phyloP scores from a whole-genome alignment of 352 stramenopile genomes.

The Phytopythium delawarense region DNA sequence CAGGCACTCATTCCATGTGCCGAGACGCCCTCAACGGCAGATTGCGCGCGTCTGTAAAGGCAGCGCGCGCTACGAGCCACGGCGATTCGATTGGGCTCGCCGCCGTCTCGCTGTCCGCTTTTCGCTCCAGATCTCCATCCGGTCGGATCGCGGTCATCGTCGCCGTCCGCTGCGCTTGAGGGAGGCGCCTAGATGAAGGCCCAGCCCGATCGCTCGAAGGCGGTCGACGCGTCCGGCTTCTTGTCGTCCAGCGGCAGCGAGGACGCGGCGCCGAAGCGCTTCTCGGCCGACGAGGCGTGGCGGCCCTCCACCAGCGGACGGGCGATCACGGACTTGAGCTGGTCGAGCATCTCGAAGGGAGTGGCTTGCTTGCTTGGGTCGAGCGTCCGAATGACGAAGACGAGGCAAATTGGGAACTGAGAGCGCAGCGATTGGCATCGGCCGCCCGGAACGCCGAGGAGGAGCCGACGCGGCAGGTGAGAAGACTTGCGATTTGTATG shows the following conservation, averaged over 20 bases:
- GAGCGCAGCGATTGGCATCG: too few species aligned
- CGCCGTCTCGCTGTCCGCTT: not conserved
- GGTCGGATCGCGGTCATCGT: not conserved
- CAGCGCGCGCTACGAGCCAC: not conserved
- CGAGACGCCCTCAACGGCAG: not conserved
- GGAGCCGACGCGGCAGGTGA: not conserved
- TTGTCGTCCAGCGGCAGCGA: conserved; percentile 30
- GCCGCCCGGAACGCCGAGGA: too few species aligned
- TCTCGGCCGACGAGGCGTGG: conserved; percentile 23
- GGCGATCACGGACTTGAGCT: conserved; percentile 64
- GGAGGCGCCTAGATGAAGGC: conserved; percentile 49
- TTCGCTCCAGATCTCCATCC: not conserved
- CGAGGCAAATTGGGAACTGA: conserved; percentile 44
- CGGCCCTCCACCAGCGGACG: conserved; percentile 24
- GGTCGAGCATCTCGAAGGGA: conserved; percentile 49
- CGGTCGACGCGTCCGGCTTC: conserved; percentile 55
- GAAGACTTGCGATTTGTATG: conserved; percentile 2
- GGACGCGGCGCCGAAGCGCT: conserved; percentile 25
- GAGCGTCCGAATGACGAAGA: conserved; percentile 13
- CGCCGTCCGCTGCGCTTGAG: not conserved
- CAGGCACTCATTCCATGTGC: not conserved
- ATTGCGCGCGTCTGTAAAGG: not conserved
- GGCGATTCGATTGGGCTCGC: not conserved
- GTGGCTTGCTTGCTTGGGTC: conserved; percentile 8
- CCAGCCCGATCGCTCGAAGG: conserved; percentile 75